Evolutionary conservation across 371 early-diverging fungal genomes (phyloP).

Genomic region (Rhizopus microsporus): DNA sequence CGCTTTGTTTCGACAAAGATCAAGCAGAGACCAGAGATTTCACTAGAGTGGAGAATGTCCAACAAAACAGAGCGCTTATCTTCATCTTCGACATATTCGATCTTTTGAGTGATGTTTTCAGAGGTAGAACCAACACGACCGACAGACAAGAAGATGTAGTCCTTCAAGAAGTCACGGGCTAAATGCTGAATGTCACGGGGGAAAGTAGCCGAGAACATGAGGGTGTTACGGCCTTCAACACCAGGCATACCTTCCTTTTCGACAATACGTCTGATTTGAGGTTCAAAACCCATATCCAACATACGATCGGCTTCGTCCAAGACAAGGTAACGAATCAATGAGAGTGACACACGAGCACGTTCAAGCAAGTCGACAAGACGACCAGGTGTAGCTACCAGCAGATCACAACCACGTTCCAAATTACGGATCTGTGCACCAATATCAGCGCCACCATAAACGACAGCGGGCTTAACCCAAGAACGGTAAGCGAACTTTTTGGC

Average conservation of each 20-base stretch:
- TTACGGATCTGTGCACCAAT: constrained; percentile 88
- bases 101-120: constrained; percentile 91
- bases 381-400: constrained; percentile 97
- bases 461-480: constrained; percentile 88
- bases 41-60: constrained; percentile 78
- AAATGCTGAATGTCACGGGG: constrained; percentile 93
- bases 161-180: constrained; percentile 92
- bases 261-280: constrained; percentile 95
- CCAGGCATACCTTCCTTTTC: constrained; percentile 91
- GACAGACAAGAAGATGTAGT: constrained; percentile 91
- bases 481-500: constrained; percentile 84
- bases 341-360: constrained; percentile 81
- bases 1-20: constrained; percentile 99
- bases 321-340: constrained; percentile 81
- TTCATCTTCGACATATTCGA: constrained; percentile 85
- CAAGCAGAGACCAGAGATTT: constrained; percentile 77
- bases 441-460: constrained; percentile 95
- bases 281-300: constrained; percentile 99
- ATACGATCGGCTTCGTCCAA: constrained; percentile 99
- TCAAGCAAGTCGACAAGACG: constrained; percentile 94
- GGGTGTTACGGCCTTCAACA: constrained; percentile 82
- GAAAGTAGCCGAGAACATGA: constrained; percentile 98
- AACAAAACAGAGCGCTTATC: constrained; percentile 87
- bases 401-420: constrained; percentile 90
- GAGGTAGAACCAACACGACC: constrained; percentile 96